A percentile compares a stretch with the other conserved stretches of the same genome.
Evolutionary conservation across 2,329 filamentous ascomycete genomes (phyloP).

Genomic region (Immersiporthe knoxdaviesiana): DNA sequence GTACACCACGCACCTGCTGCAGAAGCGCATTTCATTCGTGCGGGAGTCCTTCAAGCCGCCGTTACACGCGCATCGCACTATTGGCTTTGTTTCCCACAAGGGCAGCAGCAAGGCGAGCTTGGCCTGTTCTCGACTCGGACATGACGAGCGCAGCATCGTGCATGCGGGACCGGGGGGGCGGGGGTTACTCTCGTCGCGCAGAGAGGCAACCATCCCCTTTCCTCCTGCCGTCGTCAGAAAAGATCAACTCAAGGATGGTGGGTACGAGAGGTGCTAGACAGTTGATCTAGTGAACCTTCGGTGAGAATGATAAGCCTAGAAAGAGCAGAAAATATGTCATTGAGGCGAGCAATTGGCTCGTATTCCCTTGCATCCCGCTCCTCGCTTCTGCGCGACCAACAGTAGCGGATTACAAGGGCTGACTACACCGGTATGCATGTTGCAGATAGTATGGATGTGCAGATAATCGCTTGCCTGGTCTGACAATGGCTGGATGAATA

Average conservation of each 20-base stretch:
- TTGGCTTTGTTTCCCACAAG: no score
- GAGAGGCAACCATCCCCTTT: neutral
- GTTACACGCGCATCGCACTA: conserved; percentile 8
- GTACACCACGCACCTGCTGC: neutral
- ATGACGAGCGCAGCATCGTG: neutral
- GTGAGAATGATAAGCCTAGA: neutral
- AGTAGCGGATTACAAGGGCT: neutral
- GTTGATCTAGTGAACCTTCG: neutral
- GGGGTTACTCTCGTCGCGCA: neutral
- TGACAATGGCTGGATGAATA: neutral
- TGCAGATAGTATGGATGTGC: neutral
- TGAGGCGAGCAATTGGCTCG: neutral
- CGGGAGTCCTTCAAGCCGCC: neutral
- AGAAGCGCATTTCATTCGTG: neutral
- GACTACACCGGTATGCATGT: neutral
- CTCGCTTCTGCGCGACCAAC: neutral
- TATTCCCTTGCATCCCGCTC: neutral
- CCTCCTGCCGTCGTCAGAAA: neutral
- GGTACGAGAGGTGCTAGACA: neutral
- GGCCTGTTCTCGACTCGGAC: conserved; percentile 6
- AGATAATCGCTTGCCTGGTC: neutral
- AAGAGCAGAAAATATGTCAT: neutral
- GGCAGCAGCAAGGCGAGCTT: neutral
- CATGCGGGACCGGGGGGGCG: neutral
- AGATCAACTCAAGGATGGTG: neutral